Conservation (phyloP, 768 basidiomycete genomes). For the Tricholoma hemisulphureum region DNA sequence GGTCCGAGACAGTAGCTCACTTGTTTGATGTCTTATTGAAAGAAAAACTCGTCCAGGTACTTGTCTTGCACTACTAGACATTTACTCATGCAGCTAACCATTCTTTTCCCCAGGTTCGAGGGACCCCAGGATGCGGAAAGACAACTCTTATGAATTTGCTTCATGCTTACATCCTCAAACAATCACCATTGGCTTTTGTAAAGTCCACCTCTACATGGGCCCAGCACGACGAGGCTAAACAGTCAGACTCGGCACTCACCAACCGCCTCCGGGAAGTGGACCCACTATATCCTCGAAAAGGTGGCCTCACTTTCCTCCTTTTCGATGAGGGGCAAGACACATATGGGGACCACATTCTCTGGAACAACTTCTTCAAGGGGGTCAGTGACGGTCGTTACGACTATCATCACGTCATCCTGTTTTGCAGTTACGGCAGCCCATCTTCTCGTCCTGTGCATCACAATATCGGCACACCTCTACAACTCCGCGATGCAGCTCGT, state of each 20-base stretch:
- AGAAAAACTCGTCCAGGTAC: not conserved
- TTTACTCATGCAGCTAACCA: not conserved
- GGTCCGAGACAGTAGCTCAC: not conserved
- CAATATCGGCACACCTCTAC: not conserved
- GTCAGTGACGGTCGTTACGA: not conserved
- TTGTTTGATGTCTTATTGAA: not conserved
- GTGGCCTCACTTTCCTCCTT: not conserved
- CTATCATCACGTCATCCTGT: too few species aligned
- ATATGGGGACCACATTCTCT: not conserved
- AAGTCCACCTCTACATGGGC: not conserved
- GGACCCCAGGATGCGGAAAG: not conserved
- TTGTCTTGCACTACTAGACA: not conserved
- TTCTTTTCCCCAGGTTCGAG: not conserved
- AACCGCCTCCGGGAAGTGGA: not conserved
- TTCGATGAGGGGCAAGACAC: not conserved
- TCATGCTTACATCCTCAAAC: not conserved
- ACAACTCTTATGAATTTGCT: not conserved
- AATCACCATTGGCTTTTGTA: not conserved
- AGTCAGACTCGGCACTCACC: not conserved
- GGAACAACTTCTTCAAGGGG: not conserved
- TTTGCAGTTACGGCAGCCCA: too few species aligned
- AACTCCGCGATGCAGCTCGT: too few species aligned
- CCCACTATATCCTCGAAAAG: not conserved
- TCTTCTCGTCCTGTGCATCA: too few species aligned
- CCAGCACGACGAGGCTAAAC: not conserved